These are phyloP conservation scores for Sonneratia alba DNA, from an alignment of 345 rosid genomes.

Conservation along the genomic window DNA sequence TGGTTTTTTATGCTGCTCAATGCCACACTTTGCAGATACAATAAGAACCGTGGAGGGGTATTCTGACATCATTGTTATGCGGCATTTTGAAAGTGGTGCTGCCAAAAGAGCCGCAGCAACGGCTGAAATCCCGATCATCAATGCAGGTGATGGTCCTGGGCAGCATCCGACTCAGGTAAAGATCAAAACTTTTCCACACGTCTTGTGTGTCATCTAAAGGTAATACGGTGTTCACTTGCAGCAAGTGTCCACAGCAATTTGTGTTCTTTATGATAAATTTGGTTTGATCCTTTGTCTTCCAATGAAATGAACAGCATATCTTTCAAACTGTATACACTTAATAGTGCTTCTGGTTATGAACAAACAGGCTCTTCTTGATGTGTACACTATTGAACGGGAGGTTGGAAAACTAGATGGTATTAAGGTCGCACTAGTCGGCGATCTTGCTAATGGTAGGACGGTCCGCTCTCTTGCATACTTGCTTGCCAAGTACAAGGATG, in stretches of 20 bases:
- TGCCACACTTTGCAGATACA: slow-evolving; percentile 48
- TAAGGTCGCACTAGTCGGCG: slow-evolving; percentile 86
- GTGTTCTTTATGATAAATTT: neutral
- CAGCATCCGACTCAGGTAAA: slow-evolving; percentile 93
- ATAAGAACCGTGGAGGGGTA: slow-evolving; percentile 94
- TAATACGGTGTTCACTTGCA: neutral
- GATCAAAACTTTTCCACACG: neutral
- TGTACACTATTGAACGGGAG: slow-evolving; percentile 82
- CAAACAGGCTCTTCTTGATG: slow-evolving; percentile 81
- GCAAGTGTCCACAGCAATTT: neutral
- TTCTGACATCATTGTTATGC: slow-evolving; percentile 83
- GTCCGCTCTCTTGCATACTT: slow-evolving; percentile 89
- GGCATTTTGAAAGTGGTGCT: slow-evolving; percentile 96
- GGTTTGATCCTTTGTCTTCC: neutral
- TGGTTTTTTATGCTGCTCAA: neutral
- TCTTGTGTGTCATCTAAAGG: neutral
- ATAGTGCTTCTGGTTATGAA: neutral
- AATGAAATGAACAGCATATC: neutral
- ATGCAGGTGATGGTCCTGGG: slow-evolving; percentile 99
- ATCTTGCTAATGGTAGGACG: slow-evolving; percentile 94
- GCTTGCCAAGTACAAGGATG: slow-evolving; percentile 74
- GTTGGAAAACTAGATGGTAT: slow-evolving; percentile 83
- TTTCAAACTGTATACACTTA: neutral
- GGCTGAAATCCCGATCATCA: slow-evolving; percentile 75
- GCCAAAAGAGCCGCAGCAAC: slow-evolving; percentile 85